A percentile compares a stretch with the other conserved stretches of the same genome.
Conservation (phyloP, 805 yeast species). For the Candida sanyiensis region DNA sequence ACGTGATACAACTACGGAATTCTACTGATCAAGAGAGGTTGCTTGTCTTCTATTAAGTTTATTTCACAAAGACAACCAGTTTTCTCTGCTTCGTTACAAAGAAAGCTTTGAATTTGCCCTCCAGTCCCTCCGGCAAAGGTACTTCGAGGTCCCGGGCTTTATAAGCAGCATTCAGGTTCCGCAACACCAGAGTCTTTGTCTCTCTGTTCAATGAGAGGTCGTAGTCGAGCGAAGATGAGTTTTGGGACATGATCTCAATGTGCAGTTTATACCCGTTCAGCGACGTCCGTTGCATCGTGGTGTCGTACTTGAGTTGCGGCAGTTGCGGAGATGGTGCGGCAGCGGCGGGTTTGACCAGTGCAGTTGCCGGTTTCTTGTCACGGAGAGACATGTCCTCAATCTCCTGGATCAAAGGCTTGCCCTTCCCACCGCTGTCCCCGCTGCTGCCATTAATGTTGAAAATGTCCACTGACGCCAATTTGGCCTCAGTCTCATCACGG, state of each 20-base stretch:
- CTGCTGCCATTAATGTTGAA: constrained; percentile 8
- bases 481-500: constrained; percentile 21
- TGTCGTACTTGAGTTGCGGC: constrained; percentile 22
- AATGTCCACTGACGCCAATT: constrained; percentile 20
- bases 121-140: constrained; percentile 32
- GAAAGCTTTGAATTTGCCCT: constrained; percentile 23
- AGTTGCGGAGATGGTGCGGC: neutral
- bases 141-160: constrained; percentile 28
- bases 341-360: constrained; percentile 9
- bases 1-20: too few species aligned
- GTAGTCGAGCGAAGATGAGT: constrained; percentile 31
- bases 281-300: constrained; percentile 26
- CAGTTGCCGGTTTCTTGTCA: neutral
- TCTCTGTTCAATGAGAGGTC: constrained; percentile 25
- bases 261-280: constrained; percentile 29
- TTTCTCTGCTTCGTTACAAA: constrained; percentile 26
- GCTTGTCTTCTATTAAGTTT: too few species aligned
- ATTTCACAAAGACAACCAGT: constrained; percentile 29
- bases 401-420: constrained; percentile 51
- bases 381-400: constrained; percentile 34
- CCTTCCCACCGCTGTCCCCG: neutral
- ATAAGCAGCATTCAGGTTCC: constrained; percentile 24
- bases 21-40: too few species aligned
- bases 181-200: constrained; percentile 29
- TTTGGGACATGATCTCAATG: constrained; percentile 32